Evolutionary conservation across 2,329 filamentous ascomycete species (phyloP).

Genomic region (Aspergillus sp.): DNA sequence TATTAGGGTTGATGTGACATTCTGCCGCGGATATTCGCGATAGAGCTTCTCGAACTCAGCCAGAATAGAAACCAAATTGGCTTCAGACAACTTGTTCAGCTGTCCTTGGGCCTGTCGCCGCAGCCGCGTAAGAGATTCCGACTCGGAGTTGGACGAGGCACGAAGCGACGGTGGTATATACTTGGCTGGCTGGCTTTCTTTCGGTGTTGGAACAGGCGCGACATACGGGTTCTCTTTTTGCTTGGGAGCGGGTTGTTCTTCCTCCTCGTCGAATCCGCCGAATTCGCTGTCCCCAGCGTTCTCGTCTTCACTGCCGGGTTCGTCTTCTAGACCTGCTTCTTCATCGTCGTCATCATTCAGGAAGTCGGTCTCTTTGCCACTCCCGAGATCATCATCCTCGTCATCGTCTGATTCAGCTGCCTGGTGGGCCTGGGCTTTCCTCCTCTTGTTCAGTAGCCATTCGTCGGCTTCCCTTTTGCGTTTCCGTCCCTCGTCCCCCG

Average conservation of each 20-base stretch:
- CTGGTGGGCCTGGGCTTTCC: slow-evolving; percentile 39
- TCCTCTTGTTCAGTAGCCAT: slow-evolving; percentile 52
- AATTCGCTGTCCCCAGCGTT: slow-evolving; percentile 25
- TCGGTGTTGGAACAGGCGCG: slow-evolving; percentile 49
- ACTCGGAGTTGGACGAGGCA: slow-evolving; percentile 53
- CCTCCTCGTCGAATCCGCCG: slow-evolving; percentile 32
- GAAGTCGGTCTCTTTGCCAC: slow-evolving; percentile 26
- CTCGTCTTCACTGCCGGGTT: slow-evolving; percentile 18
- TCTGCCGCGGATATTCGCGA: slow-evolving; percentile 71
- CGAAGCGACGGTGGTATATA: slow-evolving; percentile 85
- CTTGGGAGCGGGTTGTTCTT: slow-evolving; percentile 34
- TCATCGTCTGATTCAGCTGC: slow-evolving; percentile 21
- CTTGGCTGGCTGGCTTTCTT: slow-evolving; percentile 48
- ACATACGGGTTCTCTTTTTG: slow-evolving; percentile 79
- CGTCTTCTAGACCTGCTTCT: slow-evolving; percentile 21
- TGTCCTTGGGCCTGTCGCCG: slow-evolving; percentile 77
- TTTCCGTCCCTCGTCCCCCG: slow-evolving; percentile 43
- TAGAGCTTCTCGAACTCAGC: slow-evolving; percentile 77
- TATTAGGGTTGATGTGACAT: slow-evolving; percentile 73
- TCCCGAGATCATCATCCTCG: slow-evolving; percentile 20
- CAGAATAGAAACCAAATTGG: slow-evolving; percentile 78
- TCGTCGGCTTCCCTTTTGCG: slow-evolving; percentile 57
- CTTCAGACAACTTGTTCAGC: slow-evolving; percentile 86
- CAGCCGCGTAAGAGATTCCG: slow-evolving; percentile 60
- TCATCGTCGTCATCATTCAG: slow-evolving; percentile 24